Base-by-base conservation (phyloP, 305 asterid species). In the Fraxinus albicans region DNA sequence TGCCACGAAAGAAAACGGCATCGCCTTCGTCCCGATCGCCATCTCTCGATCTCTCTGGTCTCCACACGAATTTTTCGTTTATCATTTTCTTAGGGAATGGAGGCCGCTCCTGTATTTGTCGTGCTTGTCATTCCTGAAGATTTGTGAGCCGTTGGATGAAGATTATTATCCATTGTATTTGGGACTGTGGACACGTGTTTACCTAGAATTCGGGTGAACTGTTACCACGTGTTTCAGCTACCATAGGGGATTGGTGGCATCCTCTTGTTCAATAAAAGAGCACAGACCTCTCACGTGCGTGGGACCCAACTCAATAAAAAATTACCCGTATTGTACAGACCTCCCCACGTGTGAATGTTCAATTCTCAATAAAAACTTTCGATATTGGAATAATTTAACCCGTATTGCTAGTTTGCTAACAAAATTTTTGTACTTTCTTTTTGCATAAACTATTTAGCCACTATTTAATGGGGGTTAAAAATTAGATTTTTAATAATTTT, bases 21-120 rank as follows among this genome's bases (percentile, higher is more conserved):
- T 47, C 53, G 99, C 95, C 86, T 94, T 96, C 79, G 88, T 84
- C 60, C 89, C 93, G 0, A 92, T 81, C 84, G 95, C 93, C 99
- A 96, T 63, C 17, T 53, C 19, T 33, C 29, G 0, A 2, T 72
- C 36, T 67, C 3, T 23, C 19, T 67, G 19, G 38, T 69, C 21
- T 69, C 40, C 40, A 29, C 21, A 29, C 75, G 75, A 29, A 12
- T 69, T 9, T 69, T 29, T 69, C 74, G 73, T 27, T 67, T 67
- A 67, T 67, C 19, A 12, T 67, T 81, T 58, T 60, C 27, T 81
- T 75, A 21, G 34, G 21, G 2, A 76, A 80, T 19, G 35, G 35
- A 33, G 35, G 35, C 35, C 3, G 5, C 3, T 85, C 78, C 35
- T 4, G n/a, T 36, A 65, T 67, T 23, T 55, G 23, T n/a, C 53